These are phyloP conservation scores for Linum usitatissimum DNA, from an alignment of 345 rosid species.

Conservation along the genomic window DNA sequence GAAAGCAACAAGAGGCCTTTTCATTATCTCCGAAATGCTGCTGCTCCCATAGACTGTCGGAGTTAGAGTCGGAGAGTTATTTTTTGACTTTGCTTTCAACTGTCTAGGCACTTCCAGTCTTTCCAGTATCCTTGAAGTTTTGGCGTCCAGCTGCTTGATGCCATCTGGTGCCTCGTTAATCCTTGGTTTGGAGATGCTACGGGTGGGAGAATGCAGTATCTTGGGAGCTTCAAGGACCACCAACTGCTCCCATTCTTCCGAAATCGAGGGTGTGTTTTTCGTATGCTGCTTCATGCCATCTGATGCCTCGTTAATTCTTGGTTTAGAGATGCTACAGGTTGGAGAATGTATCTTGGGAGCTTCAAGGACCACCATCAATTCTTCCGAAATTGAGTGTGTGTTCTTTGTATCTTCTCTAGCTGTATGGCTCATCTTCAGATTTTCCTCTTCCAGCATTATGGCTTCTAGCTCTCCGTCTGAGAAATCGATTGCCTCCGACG, in stretches of 20 bases:
- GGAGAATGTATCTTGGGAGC: constrained; percentile 34
- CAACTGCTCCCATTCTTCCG: constrained; percentile 88
- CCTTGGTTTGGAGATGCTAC: constrained; percentile 30
- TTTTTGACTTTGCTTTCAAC: constrained; percentile 33
- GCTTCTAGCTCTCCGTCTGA: constrained; percentile 14
- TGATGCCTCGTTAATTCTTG: constrained; percentile 19
- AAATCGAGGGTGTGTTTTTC: constrained; percentile 25
- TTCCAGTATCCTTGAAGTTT: constrained; percentile 72
- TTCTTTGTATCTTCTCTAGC: constrained; percentile 25
- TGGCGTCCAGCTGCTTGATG: constrained; percentile 42
- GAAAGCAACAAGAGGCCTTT: constrained; percentile 49
- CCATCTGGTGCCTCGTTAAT: constrained; percentile 17
- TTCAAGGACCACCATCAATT: constrained; percentile 75
- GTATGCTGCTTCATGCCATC: constrained; percentile 27
- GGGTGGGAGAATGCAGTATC: constrained; percentile 31
- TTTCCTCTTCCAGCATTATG: constrained; percentile 23
- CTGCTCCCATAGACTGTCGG: constrained; percentile 1
- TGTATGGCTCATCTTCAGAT: constrained; percentile 14
- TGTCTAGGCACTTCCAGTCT: constrained; percentile 66
- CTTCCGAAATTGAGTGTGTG: constrained; percentile 44
- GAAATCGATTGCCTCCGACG: constrained; percentile 17
- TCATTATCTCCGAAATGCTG: constrained; percentile 24
- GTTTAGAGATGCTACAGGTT: constrained; percentile 29
- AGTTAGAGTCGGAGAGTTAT: constrained; percentile 29
- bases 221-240: constrained; percentile 42